A percentile compares a stretch with the other conserved stretches of the same genome.
Evolutionary conservation across 768 basidiomycete species (phyloP).

Genomic region (Hericium alpestre): DNA sequence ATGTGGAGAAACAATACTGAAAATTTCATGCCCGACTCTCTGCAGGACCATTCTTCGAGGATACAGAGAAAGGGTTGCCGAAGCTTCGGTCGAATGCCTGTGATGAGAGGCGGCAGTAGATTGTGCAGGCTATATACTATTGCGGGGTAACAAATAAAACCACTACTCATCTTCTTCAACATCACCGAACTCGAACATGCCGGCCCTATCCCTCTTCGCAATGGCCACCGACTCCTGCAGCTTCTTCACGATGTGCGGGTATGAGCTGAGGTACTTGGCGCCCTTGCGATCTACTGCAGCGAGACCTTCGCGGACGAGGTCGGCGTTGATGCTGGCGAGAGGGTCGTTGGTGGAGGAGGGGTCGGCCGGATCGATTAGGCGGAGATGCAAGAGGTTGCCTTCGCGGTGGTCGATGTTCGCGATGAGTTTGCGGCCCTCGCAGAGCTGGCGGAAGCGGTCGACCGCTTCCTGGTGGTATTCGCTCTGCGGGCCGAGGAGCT

Average conservation of each 20-base stretch:
- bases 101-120: too few species aligned
- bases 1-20: too few species aligned
- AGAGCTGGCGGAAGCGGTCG: slow-evolving; percentile 74
- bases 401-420: slow-evolving; percentile 92
- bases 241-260: slow-evolving; percentile 57
- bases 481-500: slow-evolving; percentile 66
- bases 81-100: too few species aligned
- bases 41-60: too few species aligned
- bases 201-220: slow-evolving; percentile 66
- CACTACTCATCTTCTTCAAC: slow-evolving; percentile 68
- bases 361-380: slow-evolving; percentile 84
- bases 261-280: slow-evolving; percentile 60
- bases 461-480: slow-evolving; percentile 84
- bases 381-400: slow-evolving; percentile 68
- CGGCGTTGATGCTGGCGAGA: slow-evolving; percentile 75
- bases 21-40: too few species aligned
- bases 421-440: slow-evolving; percentile 90
- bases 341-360: slow-evolving; percentile 58
- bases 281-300: slow-evolving; percentile 71
- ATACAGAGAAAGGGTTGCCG: too few species aligned
- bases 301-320: slow-evolving; percentile 80
- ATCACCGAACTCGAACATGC: slow-evolving; percentile 91
- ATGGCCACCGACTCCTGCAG: slow-evolving; percentile 47
- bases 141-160: neutral
- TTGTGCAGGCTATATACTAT: neutral